These are phyloP conservation scores for Gossypium bickii DNA, from an alignment of 345 rosid genomes.

Conservation along the genomic window DNA sequence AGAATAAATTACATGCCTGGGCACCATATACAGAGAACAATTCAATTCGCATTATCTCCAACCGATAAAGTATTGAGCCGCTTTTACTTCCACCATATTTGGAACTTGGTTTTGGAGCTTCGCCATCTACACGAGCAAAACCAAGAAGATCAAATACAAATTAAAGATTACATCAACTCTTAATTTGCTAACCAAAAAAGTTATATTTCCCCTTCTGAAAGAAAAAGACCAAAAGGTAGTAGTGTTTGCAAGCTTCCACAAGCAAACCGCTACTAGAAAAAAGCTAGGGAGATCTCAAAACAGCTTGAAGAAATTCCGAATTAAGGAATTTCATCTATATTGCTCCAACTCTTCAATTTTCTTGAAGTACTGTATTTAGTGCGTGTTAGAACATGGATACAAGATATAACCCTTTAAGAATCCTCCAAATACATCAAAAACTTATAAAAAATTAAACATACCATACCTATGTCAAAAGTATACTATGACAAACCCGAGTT, in stretches of 20 bases:
- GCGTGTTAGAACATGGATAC: background rate
- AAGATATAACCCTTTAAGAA: background rate
- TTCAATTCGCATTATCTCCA: conserved; percentile 78
- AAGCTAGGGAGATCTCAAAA: background rate
- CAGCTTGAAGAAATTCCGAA: background rate
- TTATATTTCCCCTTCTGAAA: background rate
- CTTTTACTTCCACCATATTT: conserved; percentile 37
- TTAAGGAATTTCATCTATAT: background rate
- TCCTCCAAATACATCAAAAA: background rate
- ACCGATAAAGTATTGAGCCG: conserved; percentile 56
- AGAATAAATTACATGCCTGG: conserved; percentile 49
- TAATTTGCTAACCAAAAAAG: conserved; percentile 4
- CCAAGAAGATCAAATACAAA: conserved; percentile 4
- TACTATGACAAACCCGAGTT: background rate
- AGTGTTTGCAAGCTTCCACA: background rate
- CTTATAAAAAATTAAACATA: background rate
- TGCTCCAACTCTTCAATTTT: background rate
- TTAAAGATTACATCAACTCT: background rate
- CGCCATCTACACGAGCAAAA: conserved; percentile 40
- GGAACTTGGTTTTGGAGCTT: conserved; percentile 38
- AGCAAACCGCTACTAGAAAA: background rate
- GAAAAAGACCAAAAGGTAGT: background rate
- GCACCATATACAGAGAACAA: conserved; percentile 73
- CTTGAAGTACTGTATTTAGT: background rate
- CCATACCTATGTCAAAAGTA: background rate